Evolutionary conservation across 495 filamentous ascomycete genomes (phyloP).

Genomic region (Penicillium steckii): DNA sequence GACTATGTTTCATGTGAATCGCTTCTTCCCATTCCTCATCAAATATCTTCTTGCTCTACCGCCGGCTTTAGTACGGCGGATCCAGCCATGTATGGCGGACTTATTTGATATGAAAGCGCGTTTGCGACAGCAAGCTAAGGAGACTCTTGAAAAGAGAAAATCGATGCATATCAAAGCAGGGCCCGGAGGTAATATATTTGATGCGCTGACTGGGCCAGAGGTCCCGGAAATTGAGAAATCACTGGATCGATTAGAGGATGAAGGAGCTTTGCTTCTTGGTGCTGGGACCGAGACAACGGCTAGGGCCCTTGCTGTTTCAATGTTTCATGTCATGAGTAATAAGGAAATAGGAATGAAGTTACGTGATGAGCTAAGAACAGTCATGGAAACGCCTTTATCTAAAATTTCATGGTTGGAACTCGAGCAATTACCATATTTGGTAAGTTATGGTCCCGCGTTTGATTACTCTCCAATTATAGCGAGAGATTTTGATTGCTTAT

Average conservation of each 20-base stretch:
- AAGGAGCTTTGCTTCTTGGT: slow-evolving; percentile 33
- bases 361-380: slow-evolving; percentile 28
- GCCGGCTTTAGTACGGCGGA: slow-evolving; percentile 10
- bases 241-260: slow-evolving; percentile 35
- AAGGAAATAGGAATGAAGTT: slow-evolving; percentile 15
- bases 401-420: slow-evolving; percentile 38
- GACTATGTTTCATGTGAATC: slow-evolving; percentile 20
- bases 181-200: slow-evolving; percentile 15
- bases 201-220: slow-evolving; percentile 18
- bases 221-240: slow-evolving; percentile 24
- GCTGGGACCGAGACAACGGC: slow-evolving; percentile 47
- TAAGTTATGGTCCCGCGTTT: no score
- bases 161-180: not conserved
- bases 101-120: slow-evolving; percentile 20
- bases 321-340: slow-evolving; percentile 19
- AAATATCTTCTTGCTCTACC: slow-evolving; percentile 16
- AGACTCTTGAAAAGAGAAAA: slow-evolving; percentile 20
- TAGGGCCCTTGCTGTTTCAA: slow-evolving; percentile 17
- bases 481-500: not conserved
- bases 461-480: no score
- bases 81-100: slow-evolving; percentile 24
- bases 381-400: slow-evolving; percentile 25
- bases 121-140: slow-evolving; percentile 15
- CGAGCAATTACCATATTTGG: slow-evolving; percentile 52
- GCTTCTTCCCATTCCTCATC: slow-evolving; percentile 28